phyloP scores from a whole-genome alignment of 805 yeast species.

The Scheffersomyces coipomensis region DNA sequence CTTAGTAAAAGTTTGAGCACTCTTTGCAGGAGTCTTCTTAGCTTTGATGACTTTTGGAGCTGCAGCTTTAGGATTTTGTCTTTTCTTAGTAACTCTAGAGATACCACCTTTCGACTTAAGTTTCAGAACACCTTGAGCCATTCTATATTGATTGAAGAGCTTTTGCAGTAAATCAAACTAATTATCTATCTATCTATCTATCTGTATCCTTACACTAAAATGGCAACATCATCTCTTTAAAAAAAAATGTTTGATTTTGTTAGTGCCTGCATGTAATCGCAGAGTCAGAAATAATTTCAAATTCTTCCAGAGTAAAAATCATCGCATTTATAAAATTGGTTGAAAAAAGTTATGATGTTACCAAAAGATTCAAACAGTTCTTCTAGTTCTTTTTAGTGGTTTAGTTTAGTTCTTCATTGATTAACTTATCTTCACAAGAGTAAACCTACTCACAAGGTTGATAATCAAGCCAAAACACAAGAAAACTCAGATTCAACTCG shows the following conservation, averaged over 20 bases:
- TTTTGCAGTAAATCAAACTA: too few species aligned
- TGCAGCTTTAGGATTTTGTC: conserved; percentile 66
- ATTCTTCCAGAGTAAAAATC: too few species aligned
- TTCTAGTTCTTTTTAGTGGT: background rate
- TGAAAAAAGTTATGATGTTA: too few species aligned
- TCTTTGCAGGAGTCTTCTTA: conserved; percentile 50
- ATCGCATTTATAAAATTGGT: too few species aligned
- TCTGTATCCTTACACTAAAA: too few species aligned
- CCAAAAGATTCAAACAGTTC: too few species aligned
- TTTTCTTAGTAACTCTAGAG: conserved; percentile 63
- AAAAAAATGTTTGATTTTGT: conserved; percentile 2
- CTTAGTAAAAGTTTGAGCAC: conserved; percentile 55
- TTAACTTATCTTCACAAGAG: background rate
- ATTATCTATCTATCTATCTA: too few species aligned
- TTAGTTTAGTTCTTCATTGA: background rate
- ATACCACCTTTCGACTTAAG: conserved; percentile 45
- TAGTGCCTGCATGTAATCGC: conserved; percentile 6
- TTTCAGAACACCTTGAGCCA: conserved; percentile 78
- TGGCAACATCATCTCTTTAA: too few species aligned
- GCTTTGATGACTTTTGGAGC: conserved; percentile 68
- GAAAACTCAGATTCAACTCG: too few species aligned
- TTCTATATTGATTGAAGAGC: too few species aligned
- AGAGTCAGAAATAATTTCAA: background rate
- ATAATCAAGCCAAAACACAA: too few species aligned
- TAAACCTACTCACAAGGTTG: background rate